Percentiles rank a stretch among this genome's conserved stretches.
Evolutionary conservation across 768 basidiomycete genomes (phyloP).

Genomic region (Melanogaster broomeanus): DNA sequence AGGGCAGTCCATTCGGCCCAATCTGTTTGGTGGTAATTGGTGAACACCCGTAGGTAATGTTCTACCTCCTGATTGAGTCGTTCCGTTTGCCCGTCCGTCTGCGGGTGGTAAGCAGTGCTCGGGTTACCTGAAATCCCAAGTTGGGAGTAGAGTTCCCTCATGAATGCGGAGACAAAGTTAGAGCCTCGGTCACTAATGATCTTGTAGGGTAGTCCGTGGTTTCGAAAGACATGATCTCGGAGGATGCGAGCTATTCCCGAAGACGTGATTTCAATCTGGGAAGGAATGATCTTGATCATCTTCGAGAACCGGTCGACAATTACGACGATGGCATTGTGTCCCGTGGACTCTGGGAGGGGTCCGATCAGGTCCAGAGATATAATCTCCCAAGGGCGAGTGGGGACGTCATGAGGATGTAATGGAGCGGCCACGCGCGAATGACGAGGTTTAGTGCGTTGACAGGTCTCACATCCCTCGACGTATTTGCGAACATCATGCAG

Average conservation of each 20-base stretch:
- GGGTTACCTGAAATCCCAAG: too few relatives aligned
- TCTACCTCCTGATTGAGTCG: constrained; percentile 42
- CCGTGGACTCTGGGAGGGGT: constrained; percentile 4
- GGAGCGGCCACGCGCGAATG: constrained; percentile 2
- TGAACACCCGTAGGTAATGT: constrained; percentile 37
- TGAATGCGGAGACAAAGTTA: constrained; percentile 35
- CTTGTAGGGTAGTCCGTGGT: constrained; percentile 26
- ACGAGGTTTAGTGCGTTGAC: constrained; percentile 26
- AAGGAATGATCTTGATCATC: constrained; percentile 16
- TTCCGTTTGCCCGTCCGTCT: too few relatives aligned
- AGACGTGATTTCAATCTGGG: constrained; percentile 15
- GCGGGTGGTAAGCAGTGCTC: too few relatives aligned
- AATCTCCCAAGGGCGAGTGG: too few relatives aligned
- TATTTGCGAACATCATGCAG: constrained; percentile 16
- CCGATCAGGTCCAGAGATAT: constrained; percentile 14
- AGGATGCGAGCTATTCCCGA: constrained; percentile 19
- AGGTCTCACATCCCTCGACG: constrained; percentile 27
- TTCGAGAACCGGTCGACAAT: constrained; percentile 14
- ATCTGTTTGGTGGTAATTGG: constrained; percentile 33
- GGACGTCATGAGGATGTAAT: constrained; percentile 18
- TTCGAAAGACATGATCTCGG: constrained; percentile 22
- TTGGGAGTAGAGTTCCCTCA: too few relatives aligned
- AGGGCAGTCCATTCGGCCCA: constrained; percentile 36
- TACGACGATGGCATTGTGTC: constrained; percentile 9
- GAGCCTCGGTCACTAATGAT: constrained; percentile 32